phyloP scores from a whole-genome alignment of 306 rosid species.

The Cucumis sativus region DNA sequence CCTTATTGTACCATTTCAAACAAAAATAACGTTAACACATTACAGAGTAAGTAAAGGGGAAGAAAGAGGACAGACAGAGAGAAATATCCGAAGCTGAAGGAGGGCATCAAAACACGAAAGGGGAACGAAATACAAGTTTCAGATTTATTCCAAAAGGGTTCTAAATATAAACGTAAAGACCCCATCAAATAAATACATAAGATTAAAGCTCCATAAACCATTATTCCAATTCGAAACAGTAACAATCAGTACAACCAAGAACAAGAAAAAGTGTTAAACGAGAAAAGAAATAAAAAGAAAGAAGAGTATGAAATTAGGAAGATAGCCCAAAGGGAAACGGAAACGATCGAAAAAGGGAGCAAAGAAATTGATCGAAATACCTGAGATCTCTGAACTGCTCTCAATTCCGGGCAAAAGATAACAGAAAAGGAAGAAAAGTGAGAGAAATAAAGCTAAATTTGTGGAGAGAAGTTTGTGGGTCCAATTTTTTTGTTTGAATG shows the following conservation, averaged over 20 bases:
- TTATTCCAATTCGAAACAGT: not conserved
- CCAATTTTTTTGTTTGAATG: not conserved
- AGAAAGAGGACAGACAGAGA: not conserved
- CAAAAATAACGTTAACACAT: not conserved
- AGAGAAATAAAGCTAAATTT: not conserved
- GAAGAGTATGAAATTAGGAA: not conserved
- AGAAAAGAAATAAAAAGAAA: not conserved
- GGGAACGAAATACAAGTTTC: not conserved
- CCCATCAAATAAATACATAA: not conserved
- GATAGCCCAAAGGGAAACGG: not conserved
- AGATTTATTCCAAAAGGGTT: not conserved
- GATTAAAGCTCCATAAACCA: too few relatives aligned
- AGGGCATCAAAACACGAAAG: not conserved
- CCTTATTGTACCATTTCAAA: not conserved
- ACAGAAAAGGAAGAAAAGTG: not conserved
- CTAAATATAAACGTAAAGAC: not conserved
- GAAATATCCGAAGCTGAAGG: not conserved
- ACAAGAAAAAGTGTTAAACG: not conserved
- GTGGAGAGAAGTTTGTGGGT: not conserved
- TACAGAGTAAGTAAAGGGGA: not conserved
- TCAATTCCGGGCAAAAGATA: not conserved
- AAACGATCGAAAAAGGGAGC: not conserved
- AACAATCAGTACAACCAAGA: not conserved
- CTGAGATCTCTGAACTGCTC: not conserved
- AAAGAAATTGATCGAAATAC: not conserved